phyloP scores from a whole-genome alignment of 768 basidiomycete genomes.

The Lepiota subincarnata region DNA sequence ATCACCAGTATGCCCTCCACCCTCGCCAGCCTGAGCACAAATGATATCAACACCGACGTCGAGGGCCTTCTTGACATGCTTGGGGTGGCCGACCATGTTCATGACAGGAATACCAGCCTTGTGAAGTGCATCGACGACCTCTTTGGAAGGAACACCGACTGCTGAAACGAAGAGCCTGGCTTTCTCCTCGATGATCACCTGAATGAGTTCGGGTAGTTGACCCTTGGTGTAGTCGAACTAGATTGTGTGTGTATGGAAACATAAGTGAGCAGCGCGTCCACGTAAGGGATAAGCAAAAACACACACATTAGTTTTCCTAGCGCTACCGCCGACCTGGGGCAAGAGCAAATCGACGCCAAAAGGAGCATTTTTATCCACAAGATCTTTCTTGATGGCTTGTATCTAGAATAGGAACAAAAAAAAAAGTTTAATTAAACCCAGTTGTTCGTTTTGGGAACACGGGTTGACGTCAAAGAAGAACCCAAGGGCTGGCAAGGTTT shows the following conservation, averaged over 20 bases:
- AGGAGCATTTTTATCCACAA: constrained; percentile 72
- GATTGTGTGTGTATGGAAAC: not conserved
- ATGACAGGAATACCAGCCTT: constrained; percentile 81
- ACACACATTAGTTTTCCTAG: constrained; percentile 85
- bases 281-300: not conserved
- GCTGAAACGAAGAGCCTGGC: constrained; percentile 87
- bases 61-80: constrained; percentile 78
- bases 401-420: constrained; percentile 43
- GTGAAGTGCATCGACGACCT: constrained; percentile 79
- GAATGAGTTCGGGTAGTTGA: constrained; percentile 74
- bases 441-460: not conserved
- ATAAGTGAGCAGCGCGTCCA: not conserved
- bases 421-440: constrained; percentile 12
- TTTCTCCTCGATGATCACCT: constrained; percentile 92
- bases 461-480: constrained; percentile 11
- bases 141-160: constrained; percentile 80
- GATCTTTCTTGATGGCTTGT: constrained; percentile 61
- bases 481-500: not conserved
- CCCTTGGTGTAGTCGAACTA: constrained; percentile 91
- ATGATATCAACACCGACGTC: constrained; percentile 87
- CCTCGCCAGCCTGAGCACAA: constrained; percentile 92
- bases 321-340: constrained; percentile 81
- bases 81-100: constrained; percentile 98
- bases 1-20: constrained; percentile 85
- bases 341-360: constrained; percentile 92